Conservation (phyloP, 345 rosid species). For the Sonneratia caseolaris region DNA sequence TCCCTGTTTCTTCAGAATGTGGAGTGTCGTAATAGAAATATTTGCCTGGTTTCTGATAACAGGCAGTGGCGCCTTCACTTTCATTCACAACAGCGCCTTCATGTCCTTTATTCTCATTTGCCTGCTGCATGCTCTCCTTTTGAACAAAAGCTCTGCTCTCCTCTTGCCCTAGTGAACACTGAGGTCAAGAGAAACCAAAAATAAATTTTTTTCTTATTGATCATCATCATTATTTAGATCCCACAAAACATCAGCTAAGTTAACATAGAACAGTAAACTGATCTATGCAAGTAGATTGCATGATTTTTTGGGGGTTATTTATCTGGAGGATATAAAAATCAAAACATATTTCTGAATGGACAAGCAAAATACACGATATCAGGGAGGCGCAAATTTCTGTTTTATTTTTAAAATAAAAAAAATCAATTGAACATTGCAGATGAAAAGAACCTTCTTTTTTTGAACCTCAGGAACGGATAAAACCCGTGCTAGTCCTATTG, state of each 20-base stretch:
- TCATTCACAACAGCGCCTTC: background rate
- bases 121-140: background rate
- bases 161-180: conserved; percentile 4
- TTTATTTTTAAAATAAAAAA: background rate
- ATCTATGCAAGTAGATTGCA: no score
- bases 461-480: background rate
- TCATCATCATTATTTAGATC: background rate
- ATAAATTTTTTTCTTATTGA: background rate
- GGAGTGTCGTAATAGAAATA: conserved; percentile 79
- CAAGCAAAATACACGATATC: background rate
- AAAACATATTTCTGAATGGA: background rate
- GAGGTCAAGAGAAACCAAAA: background rate
- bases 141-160: background rate
- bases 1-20: conserved; percentile 75
- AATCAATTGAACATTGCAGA: background rate
- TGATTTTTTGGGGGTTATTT: no score
- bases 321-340: no score
- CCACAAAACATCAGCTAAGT: background rate
- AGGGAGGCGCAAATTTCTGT: no score
- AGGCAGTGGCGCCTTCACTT: background rate
- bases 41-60: conserved; percentile 27
- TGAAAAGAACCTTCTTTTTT: background rate
- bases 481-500: background rate
- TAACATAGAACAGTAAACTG: no score
- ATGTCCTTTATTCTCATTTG: background rate